These are phyloP conservation scores for Hypoxylon crocopeplum DNA, from an alignment of 495 filamentous ascomycete species.

Conservation along the genomic window DNA sequence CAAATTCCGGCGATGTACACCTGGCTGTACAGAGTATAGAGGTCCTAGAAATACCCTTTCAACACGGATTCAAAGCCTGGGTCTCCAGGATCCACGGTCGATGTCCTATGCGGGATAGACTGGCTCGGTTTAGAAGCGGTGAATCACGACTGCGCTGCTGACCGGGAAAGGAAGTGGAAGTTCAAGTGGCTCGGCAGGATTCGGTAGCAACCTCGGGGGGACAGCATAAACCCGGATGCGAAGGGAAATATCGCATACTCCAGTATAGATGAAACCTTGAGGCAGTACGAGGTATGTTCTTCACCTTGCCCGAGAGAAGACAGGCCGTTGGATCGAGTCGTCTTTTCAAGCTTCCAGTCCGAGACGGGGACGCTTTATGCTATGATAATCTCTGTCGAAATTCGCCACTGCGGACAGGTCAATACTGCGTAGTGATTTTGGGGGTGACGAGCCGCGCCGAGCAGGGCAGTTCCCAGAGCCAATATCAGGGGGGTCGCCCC, in stretches of 20 bases:
- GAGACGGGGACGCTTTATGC: slow-evolving; percentile 31
- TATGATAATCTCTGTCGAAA: slow-evolving; percentile 13
- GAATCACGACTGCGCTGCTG: slow-evolving; percentile 33
- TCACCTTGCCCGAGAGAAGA: slow-evolving; percentile 24
- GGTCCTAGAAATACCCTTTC: slow-evolving; percentile 24
- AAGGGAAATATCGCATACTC: slow-evolving; percentile 35
- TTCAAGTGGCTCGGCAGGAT: slow-evolving; percentile 37
- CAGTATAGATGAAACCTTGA: slow-evolving; percentile 29
- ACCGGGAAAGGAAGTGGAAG: slow-evolving; percentile 33
- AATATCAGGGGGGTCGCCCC: slow-evolving; percentile 32
- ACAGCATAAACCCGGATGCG: slow-evolving; percentile 35
- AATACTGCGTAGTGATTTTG: neutral
- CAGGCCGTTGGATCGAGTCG: slow-evolving; percentile 12
- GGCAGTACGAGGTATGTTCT: slow-evolving; percentile 28
- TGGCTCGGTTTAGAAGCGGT: slow-evolving; percentile 35
- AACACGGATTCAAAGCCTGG: slow-evolving; percentile 35
- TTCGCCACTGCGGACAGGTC: slow-evolving; percentile 25
- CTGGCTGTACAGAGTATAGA: slow-evolving; percentile 18
- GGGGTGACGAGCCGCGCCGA: slow-evolving; percentile 30
- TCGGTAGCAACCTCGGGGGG: slow-evolving; percentile 32
- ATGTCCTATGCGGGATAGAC: slow-evolving; percentile 28
- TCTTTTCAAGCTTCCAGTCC: slow-evolving; percentile 13
- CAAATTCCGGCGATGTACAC: slow-evolving; percentile 23
- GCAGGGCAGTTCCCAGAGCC: slow-evolving; percentile 24
- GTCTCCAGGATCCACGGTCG: slow-evolving; percentile 31